Conservation (phyloP, 2,329 filamentous ascomycete species). For the Ambrosiella beaveri region DNA sequence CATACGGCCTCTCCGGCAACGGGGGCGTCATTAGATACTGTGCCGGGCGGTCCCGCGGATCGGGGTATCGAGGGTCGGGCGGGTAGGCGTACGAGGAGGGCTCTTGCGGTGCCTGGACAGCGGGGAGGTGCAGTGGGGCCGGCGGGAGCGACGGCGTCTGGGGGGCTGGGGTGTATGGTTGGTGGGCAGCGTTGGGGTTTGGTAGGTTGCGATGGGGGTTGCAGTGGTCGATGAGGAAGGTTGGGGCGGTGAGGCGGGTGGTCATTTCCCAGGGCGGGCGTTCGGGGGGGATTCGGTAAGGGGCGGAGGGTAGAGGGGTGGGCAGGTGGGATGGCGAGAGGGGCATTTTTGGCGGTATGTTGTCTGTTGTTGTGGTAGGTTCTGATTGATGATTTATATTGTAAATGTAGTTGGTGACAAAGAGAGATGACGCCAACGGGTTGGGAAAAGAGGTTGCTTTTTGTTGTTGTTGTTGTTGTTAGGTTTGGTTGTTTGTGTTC, state of each 20-base stretch:
- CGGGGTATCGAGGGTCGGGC: too few relatives aligned
- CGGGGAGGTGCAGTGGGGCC: not conserved
- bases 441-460: too few relatives aligned
- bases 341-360: not conserved
- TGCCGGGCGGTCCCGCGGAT: too few relatives aligned
- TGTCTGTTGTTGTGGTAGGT: not conserved
- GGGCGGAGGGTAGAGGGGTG: constrained; percentile 1
- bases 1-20: too few relatives aligned
- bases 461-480: too few relatives aligned
- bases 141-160: not conserved
- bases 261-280: constrained; percentile 11
- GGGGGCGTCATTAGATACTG: too few relatives aligned
- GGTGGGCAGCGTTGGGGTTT: not conserved
- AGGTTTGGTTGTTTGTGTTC: too few relatives aligned
- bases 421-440: too few relatives aligned
- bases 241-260: constrained; percentile 1
- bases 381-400: not conserved
- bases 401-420: not conserved
- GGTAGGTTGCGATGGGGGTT: not conserved
- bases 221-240: constrained; percentile 10
- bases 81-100: too few relatives aligned
- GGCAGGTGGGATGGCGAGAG: not conserved
- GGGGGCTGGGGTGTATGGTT: not conserved
- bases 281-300: constrained; percentile 4
- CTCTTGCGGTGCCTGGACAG: not conserved